phyloP scores from a whole-genome alignment of 2,329 filamentous ascomycete genomes.

The Cladosporium sphaerospermum region DNA sequence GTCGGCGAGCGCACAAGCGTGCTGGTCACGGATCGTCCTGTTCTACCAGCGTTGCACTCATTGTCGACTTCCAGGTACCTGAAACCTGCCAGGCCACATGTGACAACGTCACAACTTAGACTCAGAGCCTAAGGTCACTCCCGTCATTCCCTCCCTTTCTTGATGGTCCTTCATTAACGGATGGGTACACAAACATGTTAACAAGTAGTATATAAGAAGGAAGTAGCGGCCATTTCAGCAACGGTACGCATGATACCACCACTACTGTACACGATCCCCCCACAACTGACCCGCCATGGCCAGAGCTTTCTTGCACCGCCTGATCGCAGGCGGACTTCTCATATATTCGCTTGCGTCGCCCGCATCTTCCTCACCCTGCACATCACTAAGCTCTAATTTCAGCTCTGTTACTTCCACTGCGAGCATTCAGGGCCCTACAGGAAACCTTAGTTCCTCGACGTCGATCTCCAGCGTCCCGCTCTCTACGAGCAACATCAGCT shows the following conservation, averaged over 20 bases:
- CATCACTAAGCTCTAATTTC: background rate
- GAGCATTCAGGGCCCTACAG: background rate
- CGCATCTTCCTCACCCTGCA: background rate
- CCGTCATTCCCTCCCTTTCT: background rate
- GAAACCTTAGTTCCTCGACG: background rate
- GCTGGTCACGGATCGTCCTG: background rate
- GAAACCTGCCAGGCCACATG: background rate
- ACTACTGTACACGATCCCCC: background rate
- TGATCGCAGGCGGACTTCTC: conserved; percentile 3
- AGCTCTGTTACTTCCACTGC: background rate
- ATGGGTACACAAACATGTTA: background rate
- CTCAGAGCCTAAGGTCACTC: background rate
- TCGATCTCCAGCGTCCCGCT: too few relatives aligned
- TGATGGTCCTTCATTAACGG: background rate
- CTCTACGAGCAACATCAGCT: too few relatives aligned
- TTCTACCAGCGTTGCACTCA: background rate
- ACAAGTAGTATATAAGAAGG: too few relatives aligned
- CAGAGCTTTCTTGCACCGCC: conserved; percentile 7
- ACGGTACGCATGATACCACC: conserved; percentile 3
- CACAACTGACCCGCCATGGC: conserved; percentile 7
- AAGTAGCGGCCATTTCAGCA: background rate
- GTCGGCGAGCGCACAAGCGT: background rate
- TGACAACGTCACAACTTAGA: background rate
- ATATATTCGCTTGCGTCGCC: conserved; percentile 5
- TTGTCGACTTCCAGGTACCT: background rate